Conservation (phyloP, 768 basidiomycete genomes). For the Podaxis rugospora region DNA sequence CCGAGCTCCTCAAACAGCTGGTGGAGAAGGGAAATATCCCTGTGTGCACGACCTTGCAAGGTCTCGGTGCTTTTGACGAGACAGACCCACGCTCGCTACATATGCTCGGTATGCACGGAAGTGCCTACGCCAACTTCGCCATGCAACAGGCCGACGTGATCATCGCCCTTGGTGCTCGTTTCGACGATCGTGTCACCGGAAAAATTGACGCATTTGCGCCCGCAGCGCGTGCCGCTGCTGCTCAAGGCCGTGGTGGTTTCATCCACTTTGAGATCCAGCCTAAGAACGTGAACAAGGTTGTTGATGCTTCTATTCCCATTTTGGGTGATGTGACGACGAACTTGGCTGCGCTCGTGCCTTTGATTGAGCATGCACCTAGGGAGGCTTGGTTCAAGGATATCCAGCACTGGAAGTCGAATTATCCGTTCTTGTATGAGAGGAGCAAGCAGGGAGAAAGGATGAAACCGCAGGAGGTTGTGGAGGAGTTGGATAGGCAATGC, state of each 20-base stretch:
- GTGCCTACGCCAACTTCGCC: constrained; percentile 94
- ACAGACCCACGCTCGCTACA: constrained; percentile 80
- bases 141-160: constrained; percentile 98
- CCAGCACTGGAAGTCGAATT: constrained; percentile 77
- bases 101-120: constrained; percentile 99
- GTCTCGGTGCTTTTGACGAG: constrained; percentile 95
- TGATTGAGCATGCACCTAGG: constrained; percentile 63
- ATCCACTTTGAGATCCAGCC: constrained; percentile 99
- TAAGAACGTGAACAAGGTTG: constrained; percentile 99
- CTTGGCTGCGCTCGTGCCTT: constrained; percentile 75
- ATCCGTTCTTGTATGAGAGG: constrained; percentile 85
- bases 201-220: constrained; percentile 89
- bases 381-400: constrained; percentile 82
- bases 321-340: constrained; percentile 90
- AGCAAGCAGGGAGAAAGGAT: constrained; percentile 60
- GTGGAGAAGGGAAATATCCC: constrained; percentile 89
- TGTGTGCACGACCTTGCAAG: constrained; percentile 94
- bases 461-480: constrained; percentile 97
- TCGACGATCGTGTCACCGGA: constrained; percentile 97
- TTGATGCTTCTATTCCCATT: constrained; percentile 90
- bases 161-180: constrained; percentile 93
- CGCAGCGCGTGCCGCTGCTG: constrained; percentile 80
- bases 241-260: constrained; percentile 86
- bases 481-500: constrained; percentile 85
- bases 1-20: constrained; percentile 74